A percentile compares a stretch with the other conserved stretches of the same genome.
These are phyloP conservation scores for Crithidia thermophila DNA, from an alignment of 208 protist genomes.

Conservation along the genomic window DNA sequence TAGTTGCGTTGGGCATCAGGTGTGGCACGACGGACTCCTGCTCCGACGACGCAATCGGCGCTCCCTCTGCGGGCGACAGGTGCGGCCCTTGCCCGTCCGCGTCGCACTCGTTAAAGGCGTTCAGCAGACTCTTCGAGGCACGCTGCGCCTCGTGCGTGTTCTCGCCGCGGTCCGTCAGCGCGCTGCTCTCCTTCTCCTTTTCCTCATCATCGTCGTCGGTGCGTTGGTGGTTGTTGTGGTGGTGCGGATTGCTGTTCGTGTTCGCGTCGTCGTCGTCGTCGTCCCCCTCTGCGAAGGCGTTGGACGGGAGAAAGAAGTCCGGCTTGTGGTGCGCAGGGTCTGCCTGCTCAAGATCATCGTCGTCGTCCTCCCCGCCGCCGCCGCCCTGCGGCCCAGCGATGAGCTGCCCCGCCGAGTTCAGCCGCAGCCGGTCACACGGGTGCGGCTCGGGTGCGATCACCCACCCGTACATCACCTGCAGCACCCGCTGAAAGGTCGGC, in stretches of 20 bases:
- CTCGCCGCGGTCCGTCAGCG: background rate
- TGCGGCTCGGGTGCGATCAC: slow-evolving; percentile 43
- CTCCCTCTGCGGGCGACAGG: too few species aligned
- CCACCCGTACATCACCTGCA: slow-evolving; percentile 79
- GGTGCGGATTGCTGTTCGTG: slow-evolving; percentile 13
- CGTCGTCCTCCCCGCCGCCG: slow-evolving; percentile 23
- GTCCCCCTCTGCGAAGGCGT: slow-evolving; percentile 17
- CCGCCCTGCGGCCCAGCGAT: slow-evolving; percentile 2
- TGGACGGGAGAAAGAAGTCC: slow-evolving; percentile 18
- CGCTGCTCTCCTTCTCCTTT: slow-evolving; percentile 7
- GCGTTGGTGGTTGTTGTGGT: too few species aligned
- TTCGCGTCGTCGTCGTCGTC: background rate
- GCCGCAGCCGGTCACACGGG: slow-evolving; percentile 25
- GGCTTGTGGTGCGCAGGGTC: slow-evolving; percentile 27
- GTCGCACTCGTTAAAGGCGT: slow-evolving; percentile 23
- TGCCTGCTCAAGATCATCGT: slow-evolving; percentile 15
- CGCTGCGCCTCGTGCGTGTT: slow-evolving; percentile 6
- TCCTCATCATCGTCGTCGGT: background rate
- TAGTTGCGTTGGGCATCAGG: background rate
- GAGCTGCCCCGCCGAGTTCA: slow-evolving; percentile 12
- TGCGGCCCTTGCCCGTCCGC: background rate
- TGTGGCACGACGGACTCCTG: background rate
- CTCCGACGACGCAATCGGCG: background rate
- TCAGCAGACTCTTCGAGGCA: slow-evolving; percentile 29
- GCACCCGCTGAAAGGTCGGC: slow-evolving; percentile 48